phyloP scores from a whole-genome alignment of 202 grass and related monocot genomes.

The Panicum virgatum region DNA sequence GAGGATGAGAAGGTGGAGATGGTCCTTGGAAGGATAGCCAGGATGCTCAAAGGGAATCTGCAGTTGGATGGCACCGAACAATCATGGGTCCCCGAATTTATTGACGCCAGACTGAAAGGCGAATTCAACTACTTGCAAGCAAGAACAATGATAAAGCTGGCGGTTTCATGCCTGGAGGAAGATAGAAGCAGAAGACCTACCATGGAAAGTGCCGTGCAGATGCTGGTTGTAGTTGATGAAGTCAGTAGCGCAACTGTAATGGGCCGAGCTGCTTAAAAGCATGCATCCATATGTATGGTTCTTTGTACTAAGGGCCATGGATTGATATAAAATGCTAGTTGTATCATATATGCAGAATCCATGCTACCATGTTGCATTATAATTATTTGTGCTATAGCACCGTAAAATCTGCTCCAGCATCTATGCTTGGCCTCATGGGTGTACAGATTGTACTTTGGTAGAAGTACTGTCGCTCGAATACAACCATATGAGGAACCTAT shows the following conservation, averaged over 20 bases:
- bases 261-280: not conserved
- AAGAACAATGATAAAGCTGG: constrained; percentile 33
- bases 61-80: constrained; percentile 18
- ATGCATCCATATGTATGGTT: not conserved
- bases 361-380: no score
- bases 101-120: constrained; percentile 42
- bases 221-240: constrained; percentile 32
- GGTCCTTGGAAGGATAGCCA: constrained; percentile 24
- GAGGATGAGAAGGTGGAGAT: constrained; percentile 34
- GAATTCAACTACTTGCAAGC: constrained; percentile 45
- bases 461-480: no score
- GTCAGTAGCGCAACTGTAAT: not conserved
- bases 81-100: constrained; percentile 32
- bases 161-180: constrained; percentile 59
- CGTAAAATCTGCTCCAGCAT: no score
- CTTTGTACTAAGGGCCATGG: not conserved
- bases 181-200: constrained; percentile 33
- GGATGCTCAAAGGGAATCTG: constrained; percentile 27
- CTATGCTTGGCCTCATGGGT: no score
- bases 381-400: no score
- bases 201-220: constrained; percentile 43
- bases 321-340: not conserved
- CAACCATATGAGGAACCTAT: no score
- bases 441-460: no score
- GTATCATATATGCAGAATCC: not conserved